Evolutionary conservation across 2,329 filamentous ascomycete species (phyloP).

Genomic region (Xylaria sp.): DNA sequence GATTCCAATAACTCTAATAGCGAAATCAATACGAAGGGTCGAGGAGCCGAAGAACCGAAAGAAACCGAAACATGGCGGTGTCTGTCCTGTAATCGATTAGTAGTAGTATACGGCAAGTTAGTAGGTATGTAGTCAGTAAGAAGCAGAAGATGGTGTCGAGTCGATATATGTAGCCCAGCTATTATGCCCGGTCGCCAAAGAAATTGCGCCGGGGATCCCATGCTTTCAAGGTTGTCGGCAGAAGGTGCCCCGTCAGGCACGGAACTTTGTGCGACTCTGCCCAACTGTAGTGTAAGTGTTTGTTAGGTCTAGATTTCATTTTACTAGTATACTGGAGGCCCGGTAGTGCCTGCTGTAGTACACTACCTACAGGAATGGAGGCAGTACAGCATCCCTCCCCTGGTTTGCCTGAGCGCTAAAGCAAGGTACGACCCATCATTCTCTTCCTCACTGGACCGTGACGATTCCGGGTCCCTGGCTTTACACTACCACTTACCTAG

Average conservation of each 20-base stretch:
- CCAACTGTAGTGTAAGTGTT: constrained; percentile 2
- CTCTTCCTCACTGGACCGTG: not conserved
- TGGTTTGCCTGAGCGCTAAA: constrained; percentile 1
- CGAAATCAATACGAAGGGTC: not conserved
- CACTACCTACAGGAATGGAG: not conserved
- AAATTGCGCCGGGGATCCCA: constrained; percentile 16
- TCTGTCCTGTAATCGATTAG: not conserved
- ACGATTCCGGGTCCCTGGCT: constrained; percentile 21
- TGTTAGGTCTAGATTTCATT: not conserved
- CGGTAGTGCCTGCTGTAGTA: not conserved
- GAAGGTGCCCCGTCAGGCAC: constrained; percentile 30
- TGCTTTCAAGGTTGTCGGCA: constrained; percentile 26
- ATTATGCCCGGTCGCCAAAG: not conserved
- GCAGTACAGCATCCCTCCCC: not conserved
- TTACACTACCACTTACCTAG: not conserved
- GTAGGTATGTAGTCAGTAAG: not conserved
- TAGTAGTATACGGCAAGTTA: not conserved
- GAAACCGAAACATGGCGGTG: not conserved
- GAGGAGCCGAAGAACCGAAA: not conserved
- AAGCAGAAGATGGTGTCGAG: constrained; percentile 4
- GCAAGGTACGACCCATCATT: constrained; percentile 13
- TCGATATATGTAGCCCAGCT: constrained; percentile 5
- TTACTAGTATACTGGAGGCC: constrained; percentile 16
- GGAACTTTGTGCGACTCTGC: constrained; percentile 14
- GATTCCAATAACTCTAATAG: not conserved